These are phyloP conservation scores for Lachnellula willkommii DNA, from an alignment of 2,329 filamentous ascomycete genomes.

Conservation along the genomic window DNA sequence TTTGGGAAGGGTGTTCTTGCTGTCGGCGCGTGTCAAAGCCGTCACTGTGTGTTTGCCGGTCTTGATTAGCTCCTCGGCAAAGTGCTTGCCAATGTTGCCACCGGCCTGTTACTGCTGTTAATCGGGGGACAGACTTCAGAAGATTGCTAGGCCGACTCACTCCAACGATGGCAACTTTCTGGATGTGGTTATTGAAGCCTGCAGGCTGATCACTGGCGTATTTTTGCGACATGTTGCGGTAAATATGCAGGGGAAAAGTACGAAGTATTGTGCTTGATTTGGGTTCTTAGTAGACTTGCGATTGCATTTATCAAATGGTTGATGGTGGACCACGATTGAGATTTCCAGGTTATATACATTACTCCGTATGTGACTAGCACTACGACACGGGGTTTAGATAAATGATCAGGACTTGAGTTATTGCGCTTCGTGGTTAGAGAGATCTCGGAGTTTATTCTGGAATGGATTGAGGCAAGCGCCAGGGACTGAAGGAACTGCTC, in stretches of 20 bases:
- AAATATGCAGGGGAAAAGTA: neutral
- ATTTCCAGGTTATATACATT: neutral
- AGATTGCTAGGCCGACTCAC: constrained; percentile 33
- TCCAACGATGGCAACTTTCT: constrained; percentile 43
- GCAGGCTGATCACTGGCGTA: constrained; percentile 18
- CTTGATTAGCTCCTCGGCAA: constrained; percentile 28
- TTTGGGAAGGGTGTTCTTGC: constrained; percentile 33
- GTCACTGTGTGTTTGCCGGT: constrained; percentile 43
- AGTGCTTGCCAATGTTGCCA: constrained; percentile 33
- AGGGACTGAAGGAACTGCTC: too few relatives aligned
- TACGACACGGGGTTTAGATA: neutral
- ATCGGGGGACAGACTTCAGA: neutral
- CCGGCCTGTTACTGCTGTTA: constrained; percentile 30
- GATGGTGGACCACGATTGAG: too few relatives aligned
- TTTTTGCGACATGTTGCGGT: constrained; percentile 5
- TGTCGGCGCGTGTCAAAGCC: constrained; percentile 42
- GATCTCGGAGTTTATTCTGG: too few relatives aligned
- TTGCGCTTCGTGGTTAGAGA: too few relatives aligned
- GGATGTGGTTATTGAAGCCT: constrained; percentile 34
- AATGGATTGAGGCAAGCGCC: too few relatives aligned
- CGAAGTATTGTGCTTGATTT: neutral
- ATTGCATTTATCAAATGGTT: neutral
- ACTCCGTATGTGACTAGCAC: neutral
- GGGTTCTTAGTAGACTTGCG: neutral
- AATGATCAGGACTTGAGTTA: too few relatives aligned